phyloP scores from a whole-genome alignment of 208 protist genomes.

The Zelonia costaricensis region DNA sequence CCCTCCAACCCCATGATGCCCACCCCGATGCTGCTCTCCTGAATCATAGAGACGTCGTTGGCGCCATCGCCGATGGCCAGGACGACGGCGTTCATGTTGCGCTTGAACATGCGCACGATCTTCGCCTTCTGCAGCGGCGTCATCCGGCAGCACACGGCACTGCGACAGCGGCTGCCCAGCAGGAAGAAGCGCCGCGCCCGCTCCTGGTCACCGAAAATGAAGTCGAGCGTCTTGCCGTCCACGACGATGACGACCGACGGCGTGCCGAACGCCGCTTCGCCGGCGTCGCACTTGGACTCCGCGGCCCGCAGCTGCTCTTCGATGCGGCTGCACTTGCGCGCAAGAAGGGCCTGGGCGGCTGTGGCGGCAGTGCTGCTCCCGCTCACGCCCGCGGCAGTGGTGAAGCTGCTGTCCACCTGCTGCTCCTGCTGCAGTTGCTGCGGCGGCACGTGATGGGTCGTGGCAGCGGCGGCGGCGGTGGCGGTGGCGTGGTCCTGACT shows the following conservation, averaged over 20 bases:
- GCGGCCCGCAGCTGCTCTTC: conserved; percentile 35
- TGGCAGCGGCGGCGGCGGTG: not conserved
- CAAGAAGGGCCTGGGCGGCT: not conserved
- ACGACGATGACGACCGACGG: conserved; percentile 66
- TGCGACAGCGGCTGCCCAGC: conserved; percentile 56
- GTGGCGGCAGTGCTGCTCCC: not conserved
- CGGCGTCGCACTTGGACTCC: conserved; percentile 25
- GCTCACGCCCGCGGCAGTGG: not conserved
- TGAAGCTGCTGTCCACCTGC: not conserved
- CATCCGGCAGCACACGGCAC: conserved; percentile 85
- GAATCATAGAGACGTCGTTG: conserved; percentile 95
- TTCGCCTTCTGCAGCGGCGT: conserved; percentile 82
- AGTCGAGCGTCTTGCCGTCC: conserved; percentile 75
- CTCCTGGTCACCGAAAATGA: conserved; percentile 54
- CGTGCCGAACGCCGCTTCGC: conserved; percentile 8
- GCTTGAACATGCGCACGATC: conserved; percentile 74
- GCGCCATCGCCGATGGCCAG: conserved; percentile 88
- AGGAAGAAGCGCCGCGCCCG: conserved; percentile 62
- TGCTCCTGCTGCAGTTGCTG: not conserved
- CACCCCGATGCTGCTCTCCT: conserved; percentile 93
- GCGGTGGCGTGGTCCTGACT: not conserved
- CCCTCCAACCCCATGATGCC: conserved; percentile 96
- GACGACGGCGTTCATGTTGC: conserved; percentile 44
- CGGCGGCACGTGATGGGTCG: too few species aligned
- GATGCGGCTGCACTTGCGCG: conserved; percentile 22